Evolutionary conservation across 495 filamentous ascomycete species (phyloP).

Genomic region (Aspergillus homomorphus): DNA sequence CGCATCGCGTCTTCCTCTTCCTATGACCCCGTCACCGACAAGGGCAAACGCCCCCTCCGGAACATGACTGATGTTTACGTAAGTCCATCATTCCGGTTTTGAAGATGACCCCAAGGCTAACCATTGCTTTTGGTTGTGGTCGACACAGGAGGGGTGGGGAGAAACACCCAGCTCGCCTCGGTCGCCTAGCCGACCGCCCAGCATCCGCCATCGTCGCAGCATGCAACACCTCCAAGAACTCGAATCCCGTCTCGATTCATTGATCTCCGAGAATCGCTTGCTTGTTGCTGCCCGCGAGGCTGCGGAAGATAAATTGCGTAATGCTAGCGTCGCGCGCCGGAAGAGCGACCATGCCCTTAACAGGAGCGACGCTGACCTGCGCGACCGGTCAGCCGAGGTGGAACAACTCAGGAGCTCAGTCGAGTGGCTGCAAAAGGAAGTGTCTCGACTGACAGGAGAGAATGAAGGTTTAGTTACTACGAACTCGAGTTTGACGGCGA

Average conservation of each 20-base stretch:
- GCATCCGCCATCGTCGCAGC: conserved; percentile 91
- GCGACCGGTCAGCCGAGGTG: conserved; percentile 71
- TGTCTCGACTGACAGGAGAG: conserved; percentile 65
- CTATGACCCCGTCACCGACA: conserved; percentile 75
- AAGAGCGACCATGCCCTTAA: conserved; percentile 55
- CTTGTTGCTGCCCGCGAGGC: conserved; percentile 68
- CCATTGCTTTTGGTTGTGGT: conserved; percentile 12
- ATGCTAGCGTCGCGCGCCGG: conserved; percentile 54
- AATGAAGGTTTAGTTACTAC: conserved; percentile 71
- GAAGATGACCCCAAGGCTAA: conserved; percentile 2
- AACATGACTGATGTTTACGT: conserved; percentile 94
- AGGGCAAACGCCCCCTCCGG: conserved; percentile 76
- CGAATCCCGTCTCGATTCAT: conserved; percentile 68
- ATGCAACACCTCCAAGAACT: conserved; percentile 89
- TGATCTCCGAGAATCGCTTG: conserved; percentile 75
- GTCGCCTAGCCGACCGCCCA: conserved; percentile 93
- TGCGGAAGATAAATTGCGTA: conserved; percentile 59
- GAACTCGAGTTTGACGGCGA: conserved; percentile 62
- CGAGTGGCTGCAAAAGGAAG: conserved; percentile 74
- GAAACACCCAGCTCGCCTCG: conserved; percentile 86
- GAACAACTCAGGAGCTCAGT: conserved; percentile 73
- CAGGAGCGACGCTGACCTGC: conserved; percentile 52
- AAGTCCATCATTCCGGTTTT: conserved; percentile 50
- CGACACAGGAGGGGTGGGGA: conserved; percentile 82
- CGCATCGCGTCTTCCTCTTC: conserved; percentile 57